Evolutionary conservation across 257 asterid species (phyloP).

Genomic region (Salvia hispanica): DNA sequence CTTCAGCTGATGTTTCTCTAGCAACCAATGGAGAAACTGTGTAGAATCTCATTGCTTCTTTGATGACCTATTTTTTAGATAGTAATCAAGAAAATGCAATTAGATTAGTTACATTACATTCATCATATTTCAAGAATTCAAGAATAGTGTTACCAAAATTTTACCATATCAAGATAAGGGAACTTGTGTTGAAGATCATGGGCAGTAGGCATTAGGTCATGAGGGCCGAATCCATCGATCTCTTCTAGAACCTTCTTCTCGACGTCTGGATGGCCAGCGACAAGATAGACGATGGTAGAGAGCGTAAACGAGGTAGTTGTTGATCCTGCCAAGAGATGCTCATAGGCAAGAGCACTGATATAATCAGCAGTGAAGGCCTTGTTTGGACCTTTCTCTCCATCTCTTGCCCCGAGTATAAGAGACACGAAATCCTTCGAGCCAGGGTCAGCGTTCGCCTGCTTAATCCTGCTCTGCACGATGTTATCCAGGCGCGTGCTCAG

Average conservation of each 20-base stretch:
- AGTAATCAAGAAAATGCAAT: constrained; percentile 9
- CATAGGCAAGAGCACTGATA: constrained; percentile 85
- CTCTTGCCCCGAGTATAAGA: constrained; percentile 67
- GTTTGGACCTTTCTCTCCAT: constrained; percentile 53
- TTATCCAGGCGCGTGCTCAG: constrained; percentile 56
- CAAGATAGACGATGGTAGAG: constrained; percentile 70
- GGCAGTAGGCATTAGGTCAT: constrained; percentile 61
- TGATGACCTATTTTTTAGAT: constrained; percentile 61
- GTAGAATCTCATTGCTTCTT: constrained; percentile 94
- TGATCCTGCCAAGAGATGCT: constrained; percentile 92
- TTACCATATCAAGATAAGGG: constrained; percentile 63
- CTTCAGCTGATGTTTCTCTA: constrained; percentile 77
- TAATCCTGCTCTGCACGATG: constrained; percentile 61
- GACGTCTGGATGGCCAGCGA: constrained; percentile 67
- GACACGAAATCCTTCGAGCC: constrained; percentile 75
- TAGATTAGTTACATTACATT: neutral
- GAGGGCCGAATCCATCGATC: constrained; percentile 71
- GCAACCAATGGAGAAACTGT: constrained; percentile 89
- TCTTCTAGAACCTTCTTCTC: constrained; percentile 71
- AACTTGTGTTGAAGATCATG: constrained; percentile 76
- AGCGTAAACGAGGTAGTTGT: constrained; percentile 89
- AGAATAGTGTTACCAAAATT: neutral
- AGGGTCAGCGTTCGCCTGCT: constrained; percentile 34
- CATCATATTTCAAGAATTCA: no score
- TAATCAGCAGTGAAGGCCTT: constrained; percentile 70